phyloP scores from a whole-genome alignment of 192 early-diverging fungal species.

The Dissophora globulifera region DNA sequence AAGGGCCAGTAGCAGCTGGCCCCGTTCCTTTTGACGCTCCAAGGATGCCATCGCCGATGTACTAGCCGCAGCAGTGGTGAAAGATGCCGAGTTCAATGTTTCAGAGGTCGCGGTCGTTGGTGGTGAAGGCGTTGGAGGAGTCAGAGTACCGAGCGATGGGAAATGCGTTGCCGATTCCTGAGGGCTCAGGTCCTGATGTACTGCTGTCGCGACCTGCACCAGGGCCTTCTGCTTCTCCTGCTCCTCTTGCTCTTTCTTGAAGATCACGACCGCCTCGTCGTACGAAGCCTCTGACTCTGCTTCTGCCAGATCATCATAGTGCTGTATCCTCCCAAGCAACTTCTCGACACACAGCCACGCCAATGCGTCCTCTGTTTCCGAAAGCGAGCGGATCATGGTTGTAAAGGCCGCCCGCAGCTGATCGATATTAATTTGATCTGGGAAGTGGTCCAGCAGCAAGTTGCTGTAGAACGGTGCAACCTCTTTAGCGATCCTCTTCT shows the following conservation, averaged over 20 bases:
- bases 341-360: constrained; percentile 63
- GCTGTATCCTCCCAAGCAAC: constrained; percentile 53
- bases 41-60: neutral
- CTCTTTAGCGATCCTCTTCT: constrained; percentile 59
- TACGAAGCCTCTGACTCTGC: neutral
- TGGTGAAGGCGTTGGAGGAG: neutral
- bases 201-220: constrained; percentile 4
- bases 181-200: constrained; percentile 23
- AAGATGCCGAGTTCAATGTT: neutral
- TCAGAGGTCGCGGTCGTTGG: neutral
- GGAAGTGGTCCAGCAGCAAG: constrained; percentile 59
- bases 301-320: constrained; percentile 23
- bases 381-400: constrained; percentile 60
- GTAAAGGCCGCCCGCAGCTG: constrained; percentile 62
- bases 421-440: constrained; percentile 54
- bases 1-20: constrained; percentile 46
- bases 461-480: constrained; percentile 61
- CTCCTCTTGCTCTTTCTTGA: neutral
- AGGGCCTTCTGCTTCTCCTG: constrained; percentile 13
- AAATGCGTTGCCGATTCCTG: constrained; percentile 15
- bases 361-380: constrained; percentile 60
- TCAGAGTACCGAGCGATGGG: constrained; percentile 18
- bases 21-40: constrained; percentile 32
- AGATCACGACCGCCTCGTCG: neutral
- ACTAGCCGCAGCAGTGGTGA: neutral